Evolutionary conservation across 164 flowering plant species (phyloP), one percentile per base, ranked within the genome.

Genomic region (Kalanchoe fedtschenkoi): DNA sequence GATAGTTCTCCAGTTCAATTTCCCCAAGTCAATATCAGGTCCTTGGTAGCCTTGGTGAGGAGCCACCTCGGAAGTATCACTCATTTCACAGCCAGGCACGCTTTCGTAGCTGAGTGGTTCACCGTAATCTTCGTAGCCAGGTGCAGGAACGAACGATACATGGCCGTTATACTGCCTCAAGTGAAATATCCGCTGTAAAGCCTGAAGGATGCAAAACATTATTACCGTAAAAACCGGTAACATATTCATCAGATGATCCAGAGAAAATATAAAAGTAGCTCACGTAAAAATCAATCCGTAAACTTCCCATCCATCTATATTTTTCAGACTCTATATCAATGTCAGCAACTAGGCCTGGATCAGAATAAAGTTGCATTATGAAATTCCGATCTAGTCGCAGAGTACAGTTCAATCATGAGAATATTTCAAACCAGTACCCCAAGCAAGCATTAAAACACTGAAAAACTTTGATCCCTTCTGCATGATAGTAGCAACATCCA

Each of bases 261-360:
- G 14, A 7, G 6, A 58, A 30, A 34, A 17, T 21, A 16, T 60
- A 6, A 16, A 29, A 34, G 42, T 22, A 30, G 37, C 99, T 61
- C 78, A 88, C 99, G 70, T 95, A 95, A 66, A 95, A 78, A 67
- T 86, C 95, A 42, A 95, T 0, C n/a, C 99, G 95, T 71, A 88
- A 78, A 72, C 97, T 81, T 64, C 99, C 99, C 96, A 95, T 91
- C 96, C 97, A 95, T 66, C 99, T 74, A 65, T 82, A 95, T 63
- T 84, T 95, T 78, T 95, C 99, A 65, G 99, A 95, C 66, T 95
- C 99, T 37, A 95, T 88, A 70, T 95, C 99, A 63, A 95, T 84
- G 76, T 95, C 99, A 16, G 99, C 97, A 64, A 91, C 81, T 43
- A 95, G 74, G 65, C 99, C 99, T 95, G 80, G 64, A 75, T 69